These are phyloP conservation scores for Alternaria burnsii DNA, from an alignment of 2,329 filamentous ascomycete genomes.

Conservation along the genomic window DNA sequence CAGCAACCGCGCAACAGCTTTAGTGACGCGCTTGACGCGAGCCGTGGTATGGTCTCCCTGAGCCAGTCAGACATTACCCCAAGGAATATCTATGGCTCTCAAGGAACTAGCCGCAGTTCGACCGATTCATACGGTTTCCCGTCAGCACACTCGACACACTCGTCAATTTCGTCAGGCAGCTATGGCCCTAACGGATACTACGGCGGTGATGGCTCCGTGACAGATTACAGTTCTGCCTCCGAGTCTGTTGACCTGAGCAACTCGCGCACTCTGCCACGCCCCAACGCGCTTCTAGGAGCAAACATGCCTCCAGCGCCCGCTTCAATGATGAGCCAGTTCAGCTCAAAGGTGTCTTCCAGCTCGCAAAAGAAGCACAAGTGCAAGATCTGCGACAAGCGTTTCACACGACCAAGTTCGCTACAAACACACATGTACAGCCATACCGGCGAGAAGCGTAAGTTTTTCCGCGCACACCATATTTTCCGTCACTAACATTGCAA, in stretches of 20 bases:
- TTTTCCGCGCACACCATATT: neutral
- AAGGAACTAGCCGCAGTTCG: slow-evolving; percentile 70
- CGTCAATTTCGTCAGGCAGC: slow-evolving; percentile 84
- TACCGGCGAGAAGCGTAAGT: slow-evolving; percentile 96
- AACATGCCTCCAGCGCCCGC: slow-evolving; percentile 83
- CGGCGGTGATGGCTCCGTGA: slow-evolving; percentile 80
- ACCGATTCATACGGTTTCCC: slow-evolving; percentile 93
- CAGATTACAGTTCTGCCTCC: slow-evolving; percentile 92
- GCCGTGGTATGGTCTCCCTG: slow-evolving; percentile 93
- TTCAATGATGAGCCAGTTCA: slow-evolving; percentile 99
- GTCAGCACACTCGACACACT: slow-evolving; percentile 81
- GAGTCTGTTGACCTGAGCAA: slow-evolving; percentile 81
- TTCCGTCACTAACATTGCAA: slow-evolving; percentile 13
- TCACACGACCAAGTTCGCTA: slow-evolving; percentile 90
- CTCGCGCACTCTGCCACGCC: slow-evolving; percentile 84
- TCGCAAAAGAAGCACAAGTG: slow-evolving; percentile 99
- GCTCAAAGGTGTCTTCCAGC: slow-evolving; percentile 92
- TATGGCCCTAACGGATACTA: slow-evolving; percentile 86
- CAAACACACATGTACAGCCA: slow-evolving; percentile 99
- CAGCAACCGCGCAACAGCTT: slow-evolving; percentile 72
- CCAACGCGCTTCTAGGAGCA: slow-evolving; percentile 68
- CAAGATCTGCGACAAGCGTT: slow-evolving; percentile 98
- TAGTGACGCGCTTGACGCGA: slow-evolving; percentile 89
- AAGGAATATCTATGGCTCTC: slow-evolving; percentile 83
- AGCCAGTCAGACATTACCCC: slow-evolving; percentile 80